Evolutionary conservation across 75 land plant genomes (phyloP), one percentile per base, ranked within the genome.

Genomic region (Cryptomeria japonica): DNA sequence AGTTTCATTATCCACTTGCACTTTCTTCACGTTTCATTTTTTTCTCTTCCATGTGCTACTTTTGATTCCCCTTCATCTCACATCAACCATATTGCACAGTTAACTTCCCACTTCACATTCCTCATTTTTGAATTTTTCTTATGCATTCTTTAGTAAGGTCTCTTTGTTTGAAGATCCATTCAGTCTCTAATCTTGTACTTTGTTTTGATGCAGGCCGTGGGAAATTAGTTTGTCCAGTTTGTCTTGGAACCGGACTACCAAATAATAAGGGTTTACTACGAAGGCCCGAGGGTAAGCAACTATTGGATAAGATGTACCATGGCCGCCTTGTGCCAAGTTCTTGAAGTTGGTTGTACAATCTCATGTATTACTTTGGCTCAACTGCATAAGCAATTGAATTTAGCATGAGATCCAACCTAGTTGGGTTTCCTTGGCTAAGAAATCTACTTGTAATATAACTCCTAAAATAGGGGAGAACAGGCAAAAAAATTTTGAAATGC

Each of bases 191-290:
- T 86, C 38, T 49, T 53, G 3, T 87, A 42, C 68, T 32, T 22
- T 19, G 85, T 85, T n/a, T 83, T 44, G 2, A 37, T 88, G 87
- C 90, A 98, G 99, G 99, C 79, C 91, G 99, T 42, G 99, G 99
- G 13, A 98, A 96, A 87, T 90, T 98, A 80, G 99, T 98, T 4
- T 98, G 99, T 88, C 99, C 99, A 13, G 94, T 98, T 85, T 98
- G 99, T 87, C 89, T 98, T 49, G 99, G 99, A 6, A 98, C 99
- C 46, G 99, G 99, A 53, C 87, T 94, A 78, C 95, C 96, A 32
- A 98, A 97, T 75, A 98, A 96, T 89, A 98, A 98, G 91, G 99
- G 99, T 31, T 92, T 98, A 83, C 91, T 98, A 49, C 90, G 99
- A 79, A 91, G 97, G 87, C 99, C 99, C 11, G 99, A 93, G 61